Evolutionary conservation across 768 basidiomycete species (phyloP).

Genomic region (Holtermannia corniformis): DNA sequence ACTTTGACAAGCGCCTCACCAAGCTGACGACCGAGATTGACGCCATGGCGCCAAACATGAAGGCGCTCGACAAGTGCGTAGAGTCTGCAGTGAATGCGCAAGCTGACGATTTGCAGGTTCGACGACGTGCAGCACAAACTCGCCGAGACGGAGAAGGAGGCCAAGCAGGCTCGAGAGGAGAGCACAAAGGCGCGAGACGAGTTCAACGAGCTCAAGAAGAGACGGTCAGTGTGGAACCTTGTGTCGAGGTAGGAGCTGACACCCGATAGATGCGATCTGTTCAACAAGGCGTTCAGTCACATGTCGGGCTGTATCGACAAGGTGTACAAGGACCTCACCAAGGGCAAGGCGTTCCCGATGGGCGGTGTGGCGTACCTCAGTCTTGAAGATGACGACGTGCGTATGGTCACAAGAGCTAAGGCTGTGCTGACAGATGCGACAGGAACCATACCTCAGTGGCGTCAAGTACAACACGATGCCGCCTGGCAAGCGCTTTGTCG

Average conservation of each 20-base stretch:
- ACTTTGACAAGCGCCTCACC: constrained; percentile 62
- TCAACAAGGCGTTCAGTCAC: constrained; percentile 92
- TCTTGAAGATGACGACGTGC: constrained; percentile 88
- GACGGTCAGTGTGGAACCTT: constrained; percentile 52
- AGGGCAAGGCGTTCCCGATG: constrained; percentile 84
- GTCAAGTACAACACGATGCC: constrained; percentile 99
- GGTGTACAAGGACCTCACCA: constrained; percentile 96
- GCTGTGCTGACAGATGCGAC: not conserved
- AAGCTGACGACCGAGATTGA: constrained; percentile 74
- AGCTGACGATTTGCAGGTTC: constrained; percentile 13
- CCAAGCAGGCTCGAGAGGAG: constrained; percentile 81
- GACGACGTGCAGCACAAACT: constrained; percentile 58
- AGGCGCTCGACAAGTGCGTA: constrained; percentile 76
- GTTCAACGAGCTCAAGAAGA: constrained; percentile 76
- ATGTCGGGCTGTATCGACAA: constrained; percentile 89
- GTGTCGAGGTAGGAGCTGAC: no score
- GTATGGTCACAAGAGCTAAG: constrained; percentile 15
- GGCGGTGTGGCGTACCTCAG: constrained; percentile 95
- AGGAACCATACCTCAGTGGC: constrained; percentile 77
- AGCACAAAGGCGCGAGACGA: constrained; percentile 83
- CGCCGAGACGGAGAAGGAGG: constrained; percentile 80
- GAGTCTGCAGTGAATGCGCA: not conserved
- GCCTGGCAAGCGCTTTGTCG: constrained; percentile 96
- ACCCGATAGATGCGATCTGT: constrained; percentile 58
- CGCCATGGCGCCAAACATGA: constrained; percentile 90